Conservation (phyloP, 192 early-diverging fungal genomes). For the Coemansia sp. region DNA sequence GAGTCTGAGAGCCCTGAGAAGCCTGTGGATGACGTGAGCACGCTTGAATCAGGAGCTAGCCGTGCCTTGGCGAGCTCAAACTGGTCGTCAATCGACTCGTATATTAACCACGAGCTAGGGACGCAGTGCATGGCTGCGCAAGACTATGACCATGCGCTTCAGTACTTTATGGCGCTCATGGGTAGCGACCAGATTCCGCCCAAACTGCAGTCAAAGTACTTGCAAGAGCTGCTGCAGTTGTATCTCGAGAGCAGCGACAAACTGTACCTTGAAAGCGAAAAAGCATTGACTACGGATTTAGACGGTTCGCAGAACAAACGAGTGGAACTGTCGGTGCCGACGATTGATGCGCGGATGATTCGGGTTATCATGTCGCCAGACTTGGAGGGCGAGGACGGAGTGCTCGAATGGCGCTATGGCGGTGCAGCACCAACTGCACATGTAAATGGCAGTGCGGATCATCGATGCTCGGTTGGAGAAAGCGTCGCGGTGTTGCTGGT, state of each 20-base stretch:
- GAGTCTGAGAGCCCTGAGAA: not conserved
- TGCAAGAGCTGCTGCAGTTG: conserved; percentile 52
- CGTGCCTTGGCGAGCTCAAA: not conserved
- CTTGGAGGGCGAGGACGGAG: conserved; percentile 44
- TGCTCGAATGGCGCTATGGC: conserved; percentile 30
- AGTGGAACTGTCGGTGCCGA: conserved; percentile 62
- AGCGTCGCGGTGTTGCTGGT: conserved; percentile 40
- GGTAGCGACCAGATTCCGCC: conserved; percentile 44
- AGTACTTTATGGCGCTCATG: conserved; percentile 78
- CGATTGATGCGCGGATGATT: conserved; percentile 51
- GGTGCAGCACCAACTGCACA: conserved; percentile 19
- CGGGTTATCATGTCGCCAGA: conserved; percentile 50
- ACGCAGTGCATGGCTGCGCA: conserved; percentile 76
- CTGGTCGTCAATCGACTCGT: conserved; percentile 70
- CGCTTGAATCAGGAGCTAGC: not conserved
- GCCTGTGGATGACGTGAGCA: not conserved
- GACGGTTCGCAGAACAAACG: not conserved
- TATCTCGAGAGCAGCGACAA: conserved; percentile 34
- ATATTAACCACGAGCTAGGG: conserved; percentile 86
- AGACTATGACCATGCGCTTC: conserved; percentile 70
- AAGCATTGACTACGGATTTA: not conserved
- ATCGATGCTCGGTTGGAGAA: conserved; percentile 49
- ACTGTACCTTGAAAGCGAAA: no score
- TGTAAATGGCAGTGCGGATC: not conserved
- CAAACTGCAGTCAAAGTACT: conserved; percentile 52